Evolutionary conservation across 2,329 filamentous ascomycete genomes (phyloP), one percentile per base, ranked within the genome.

Genomic region (Arthrobotrys megalospora): DNA sequence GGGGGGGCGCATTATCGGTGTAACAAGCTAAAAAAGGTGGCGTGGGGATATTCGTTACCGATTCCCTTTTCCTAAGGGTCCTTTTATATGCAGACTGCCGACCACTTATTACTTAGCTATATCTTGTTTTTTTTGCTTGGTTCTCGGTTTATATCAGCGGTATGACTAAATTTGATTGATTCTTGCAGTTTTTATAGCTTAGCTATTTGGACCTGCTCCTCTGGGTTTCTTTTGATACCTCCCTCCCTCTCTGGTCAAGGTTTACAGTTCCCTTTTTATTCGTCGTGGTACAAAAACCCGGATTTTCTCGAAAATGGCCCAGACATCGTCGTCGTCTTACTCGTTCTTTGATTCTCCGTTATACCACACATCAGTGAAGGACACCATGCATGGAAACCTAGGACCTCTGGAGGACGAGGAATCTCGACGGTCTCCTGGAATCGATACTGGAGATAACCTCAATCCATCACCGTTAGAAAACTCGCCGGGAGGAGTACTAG

Each of bases 281-380:
- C 47, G 32, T 32, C 16, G 24, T 48, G 28, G 45, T 36, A 21
- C 24, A 28, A 36, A 36, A 38, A 43, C 2, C 34, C 50, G 48
- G 14, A 47, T 58, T 34, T 32, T 70, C 1, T 16, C 55, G 36
- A 70, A 34, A 64, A 78, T 78, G 75, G 75, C 75, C 41, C 75
- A 78, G 48, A 78, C 67, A 28, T 78, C 75, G 11, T 78, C 75
- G 14, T 79, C 76, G 5, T 79, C 72, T 41, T 79, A 70, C 47
- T 79, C 73, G 58, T 79, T 79, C 64, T 70, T 75, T 36, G 73
- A 73, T 48, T 79, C 76, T 60, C 76, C 76, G n/a, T 70, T 79
- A 45, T 79, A 79, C 45, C 76, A 79, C 55, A 69, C 76, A 24
- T 79, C 76, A 16, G 69, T 79, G 12, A 79, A 79, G 38, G 75